Evolutionary conservation across 352 stramenopile genomes (phyloP).

Genomic region (Pythium aquatile): DNA sequence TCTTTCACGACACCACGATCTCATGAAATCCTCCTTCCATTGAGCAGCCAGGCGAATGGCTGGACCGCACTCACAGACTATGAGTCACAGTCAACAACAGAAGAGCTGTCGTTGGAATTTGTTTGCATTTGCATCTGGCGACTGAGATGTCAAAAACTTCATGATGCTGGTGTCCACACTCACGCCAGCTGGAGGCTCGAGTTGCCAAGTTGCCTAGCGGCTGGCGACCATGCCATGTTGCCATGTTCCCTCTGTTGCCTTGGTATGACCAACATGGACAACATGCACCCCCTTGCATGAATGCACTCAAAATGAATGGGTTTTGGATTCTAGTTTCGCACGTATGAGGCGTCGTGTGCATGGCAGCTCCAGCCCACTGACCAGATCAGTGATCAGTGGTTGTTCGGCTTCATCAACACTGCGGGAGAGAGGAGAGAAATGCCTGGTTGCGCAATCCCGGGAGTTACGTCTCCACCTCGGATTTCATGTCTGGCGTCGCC

Average conservation of each 20-base stretch:
- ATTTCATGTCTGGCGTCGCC: slow-evolving; percentile 3
- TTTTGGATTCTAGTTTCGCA: neutral
- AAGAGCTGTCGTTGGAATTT: neutral
- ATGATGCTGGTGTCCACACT: slow-evolving; percentile 1
- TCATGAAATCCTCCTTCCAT: neutral
- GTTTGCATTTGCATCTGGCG: slow-evolving; percentile 2
- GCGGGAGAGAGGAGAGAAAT: neutral
- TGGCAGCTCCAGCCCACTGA: neutral
- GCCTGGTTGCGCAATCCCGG: slow-evolving; percentile 8
- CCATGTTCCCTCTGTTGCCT: too few relatives aligned
- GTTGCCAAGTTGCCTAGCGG: neutral
- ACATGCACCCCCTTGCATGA: neutral
- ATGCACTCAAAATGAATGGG: neutral
- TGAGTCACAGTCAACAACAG: neutral
- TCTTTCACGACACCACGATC: slow-evolving; percentile 4
- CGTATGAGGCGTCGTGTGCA: neutral
- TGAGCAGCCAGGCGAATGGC: neutral
- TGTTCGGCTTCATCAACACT: neutral
- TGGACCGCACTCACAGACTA: neutral
- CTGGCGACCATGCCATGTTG: neutral
- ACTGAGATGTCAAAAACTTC: slow-evolving; percentile 4
- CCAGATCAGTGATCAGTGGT: slow-evolving; percentile 1
- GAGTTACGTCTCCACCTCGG: slow-evolving; percentile 1
- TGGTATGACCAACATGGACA: neutral
- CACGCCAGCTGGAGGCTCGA: slow-evolving; percentile 1